Evolutionary conservation across 164 flowering plant species (phyloP), one percentile per base, ranked within the genome.

Genomic region (Magnolia sinica): DNA sequence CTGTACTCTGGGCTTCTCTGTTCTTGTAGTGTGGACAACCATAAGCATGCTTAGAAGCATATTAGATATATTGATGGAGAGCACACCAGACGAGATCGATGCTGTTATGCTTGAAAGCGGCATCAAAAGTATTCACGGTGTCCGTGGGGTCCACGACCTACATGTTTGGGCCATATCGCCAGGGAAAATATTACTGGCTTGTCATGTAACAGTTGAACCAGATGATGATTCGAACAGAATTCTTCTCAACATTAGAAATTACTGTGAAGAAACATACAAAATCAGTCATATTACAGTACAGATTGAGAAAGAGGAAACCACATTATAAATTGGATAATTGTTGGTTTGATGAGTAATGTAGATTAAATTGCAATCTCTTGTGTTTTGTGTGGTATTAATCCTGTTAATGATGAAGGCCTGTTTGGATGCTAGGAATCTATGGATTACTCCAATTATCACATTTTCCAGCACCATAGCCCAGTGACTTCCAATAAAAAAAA

Each of bases 211-310:
- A 22, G 67, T 71, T 24, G 58, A 8, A 18, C 79, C 78, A n/a
- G 4, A 37, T 37, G 6, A 37, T 37, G 45, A 37, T 37, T 37
- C 45, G 79, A 77, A 76, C 37, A 4, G 24, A 59, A 81, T 82
- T 75, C 79, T 82, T 4, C 64, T 73, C 51, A 79, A 79, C n/a
- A 76, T 82, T 11, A 68, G 73, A 6, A 73, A 68, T 61, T 79
- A 79, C 45, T 70, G 77, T 24, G 49, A 50, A 71, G 71, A 49
- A 16, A 74, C 65, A 55, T 71, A 82, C 50, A 82, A 82, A 24
- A 77, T 79, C 31, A 82, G 71, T 50, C 84, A 79, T 79, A 79
- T 82, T 3, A 82, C 81, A 19, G 73, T 82, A 8, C 84, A 82
- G 50, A 72, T 79, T n/a, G 79, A 82, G 31, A 79, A 72, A 8